Conservation (phyloP, 345 rosid species). For the Eucalyptus rudis region DNA sequence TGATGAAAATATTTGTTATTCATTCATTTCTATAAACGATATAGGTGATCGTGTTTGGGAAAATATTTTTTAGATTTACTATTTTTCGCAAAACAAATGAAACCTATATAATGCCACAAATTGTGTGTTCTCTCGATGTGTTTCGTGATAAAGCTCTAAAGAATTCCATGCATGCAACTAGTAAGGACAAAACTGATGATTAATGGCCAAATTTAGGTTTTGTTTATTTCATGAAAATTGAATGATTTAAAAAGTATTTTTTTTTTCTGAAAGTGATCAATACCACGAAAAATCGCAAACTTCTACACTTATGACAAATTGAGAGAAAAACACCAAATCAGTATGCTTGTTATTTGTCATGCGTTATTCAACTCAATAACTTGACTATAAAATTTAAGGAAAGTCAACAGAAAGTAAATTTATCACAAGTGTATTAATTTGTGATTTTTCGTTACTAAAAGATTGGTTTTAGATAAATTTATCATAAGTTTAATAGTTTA, state of each 20-base stretch:
- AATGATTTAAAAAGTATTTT: not conserved
- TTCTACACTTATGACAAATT: too few relatives aligned
- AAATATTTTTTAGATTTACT: not conserved
- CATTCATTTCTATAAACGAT: not conserved
- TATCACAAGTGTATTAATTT: too few relatives aligned
- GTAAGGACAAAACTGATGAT: not conserved
- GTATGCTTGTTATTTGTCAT: too few relatives aligned
- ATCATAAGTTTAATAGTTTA: too few relatives aligned
- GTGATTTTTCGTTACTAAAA: too few relatives aligned
- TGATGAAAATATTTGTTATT: not conserved
- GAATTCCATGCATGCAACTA: not conserved
- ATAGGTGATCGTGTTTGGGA: not conserved
- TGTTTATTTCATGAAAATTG: too few relatives aligned
- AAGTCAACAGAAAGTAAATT: too few relatives aligned
- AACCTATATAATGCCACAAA: not conserved
- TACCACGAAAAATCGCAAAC: too few relatives aligned
- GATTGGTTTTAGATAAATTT: too few relatives aligned
- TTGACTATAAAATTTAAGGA: too few relatives aligned
- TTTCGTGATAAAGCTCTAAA: not conserved
- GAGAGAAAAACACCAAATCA: accelerated
- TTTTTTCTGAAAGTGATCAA: not conserved
- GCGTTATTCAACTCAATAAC: too few relatives aligned
- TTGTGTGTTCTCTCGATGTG: not conserved
- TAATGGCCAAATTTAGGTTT: not conserved
- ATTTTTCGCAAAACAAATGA: not conserved